Conservation (phyloP, 306 rosid genomes). For the Glycine tomentella region DNA sequence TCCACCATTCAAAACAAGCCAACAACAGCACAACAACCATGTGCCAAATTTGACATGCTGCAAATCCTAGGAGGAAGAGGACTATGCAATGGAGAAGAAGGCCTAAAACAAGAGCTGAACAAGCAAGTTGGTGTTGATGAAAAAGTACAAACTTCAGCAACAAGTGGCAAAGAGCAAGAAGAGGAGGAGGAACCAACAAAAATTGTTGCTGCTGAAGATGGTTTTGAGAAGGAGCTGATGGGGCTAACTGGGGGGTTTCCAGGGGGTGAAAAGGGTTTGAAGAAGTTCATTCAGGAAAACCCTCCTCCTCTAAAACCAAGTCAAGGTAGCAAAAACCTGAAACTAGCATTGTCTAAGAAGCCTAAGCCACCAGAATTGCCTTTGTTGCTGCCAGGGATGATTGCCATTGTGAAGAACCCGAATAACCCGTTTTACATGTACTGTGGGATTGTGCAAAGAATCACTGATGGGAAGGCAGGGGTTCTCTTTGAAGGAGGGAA, state of each 20-base stretch:
- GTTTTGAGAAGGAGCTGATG: constrained; percentile 87
- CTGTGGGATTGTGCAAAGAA: constrained; percentile 61
- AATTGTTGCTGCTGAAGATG: constrained; percentile 61
- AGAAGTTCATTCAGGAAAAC: constrained; percentile 82
- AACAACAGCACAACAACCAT: constrained; percentile 31
- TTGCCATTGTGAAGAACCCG: constrained; percentile 69
- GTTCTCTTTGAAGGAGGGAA: constrained; percentile 58
- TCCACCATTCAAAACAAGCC: constrained; percentile 50
- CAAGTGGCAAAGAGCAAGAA: constrained; percentile 41
- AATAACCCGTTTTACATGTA: constrained; percentile 79
- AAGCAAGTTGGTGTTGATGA: constrained; percentile 55
- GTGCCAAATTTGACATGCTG: constrained; percentile 68
- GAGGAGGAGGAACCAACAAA: constrained; percentile 32
- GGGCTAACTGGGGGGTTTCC: constrained; percentile 96
- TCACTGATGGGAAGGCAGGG: constrained; percentile 55
- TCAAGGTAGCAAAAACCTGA: constrained; percentile 29
- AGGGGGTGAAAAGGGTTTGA: constrained; percentile 95
- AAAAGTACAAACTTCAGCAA: constrained; percentile 24
- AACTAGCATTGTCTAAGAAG: constrained; percentile 53
- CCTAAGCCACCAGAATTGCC: constrained; percentile 64
- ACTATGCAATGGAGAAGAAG: constrained; percentile 82
- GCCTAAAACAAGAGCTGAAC: constrained; percentile 67
- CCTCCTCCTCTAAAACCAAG: constrained; percentile 66
- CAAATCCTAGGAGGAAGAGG: constrained; percentile 94
- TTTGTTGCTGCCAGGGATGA: constrained; percentile 76